Conservation (phyloP, 2,329 filamentous ascomycete species). For the Clathrospora elynae region DNA sequence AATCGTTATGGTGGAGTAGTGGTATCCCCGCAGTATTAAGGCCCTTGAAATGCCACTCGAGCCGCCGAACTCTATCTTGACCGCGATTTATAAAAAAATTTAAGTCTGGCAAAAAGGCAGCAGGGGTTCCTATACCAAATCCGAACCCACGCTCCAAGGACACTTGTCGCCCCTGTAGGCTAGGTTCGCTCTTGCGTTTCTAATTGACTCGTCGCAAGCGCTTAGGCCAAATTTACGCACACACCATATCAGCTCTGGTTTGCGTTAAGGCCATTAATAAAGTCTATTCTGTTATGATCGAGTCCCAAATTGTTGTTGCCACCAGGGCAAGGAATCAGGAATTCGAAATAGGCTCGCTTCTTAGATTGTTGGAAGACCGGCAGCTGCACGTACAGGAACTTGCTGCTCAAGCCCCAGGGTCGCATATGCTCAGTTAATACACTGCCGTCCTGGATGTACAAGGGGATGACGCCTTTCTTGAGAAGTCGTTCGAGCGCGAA, state of each 20-base stretch:
- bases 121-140: slow-evolving; percentile 4
- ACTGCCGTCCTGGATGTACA: slow-evolving; percentile 4
- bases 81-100: slow-evolving; percentile 5
- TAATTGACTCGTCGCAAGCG: neutral
- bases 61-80: neutral
- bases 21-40: neutral
- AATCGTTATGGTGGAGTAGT: slow-evolving; percentile 1
- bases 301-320: no score
- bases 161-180: neutral
- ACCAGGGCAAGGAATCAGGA: slow-evolving; percentile 19
- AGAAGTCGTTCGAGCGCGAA: neutral
- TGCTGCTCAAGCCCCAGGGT: neutral
- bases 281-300: neutral
- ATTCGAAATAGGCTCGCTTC: slow-evolving; percentile 22
- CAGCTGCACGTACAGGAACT: neutral
- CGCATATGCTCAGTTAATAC: neutral
- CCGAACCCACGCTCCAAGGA: slow-evolving; percentile 18
- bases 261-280: neutral
- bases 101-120: slow-evolving; percentile 21
- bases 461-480: slow-evolving; percentile 1
- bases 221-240: neutral
- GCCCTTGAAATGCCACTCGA: slow-evolving; percentile 5
- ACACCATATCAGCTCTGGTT: neutral
- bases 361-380: slow-evolving; percentile 3
- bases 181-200: slow-evolving; percentile 1